Conservation (phyloP, 2,329 filamentous ascomycete species). For the Aquanectria penicillioides region DNA sequence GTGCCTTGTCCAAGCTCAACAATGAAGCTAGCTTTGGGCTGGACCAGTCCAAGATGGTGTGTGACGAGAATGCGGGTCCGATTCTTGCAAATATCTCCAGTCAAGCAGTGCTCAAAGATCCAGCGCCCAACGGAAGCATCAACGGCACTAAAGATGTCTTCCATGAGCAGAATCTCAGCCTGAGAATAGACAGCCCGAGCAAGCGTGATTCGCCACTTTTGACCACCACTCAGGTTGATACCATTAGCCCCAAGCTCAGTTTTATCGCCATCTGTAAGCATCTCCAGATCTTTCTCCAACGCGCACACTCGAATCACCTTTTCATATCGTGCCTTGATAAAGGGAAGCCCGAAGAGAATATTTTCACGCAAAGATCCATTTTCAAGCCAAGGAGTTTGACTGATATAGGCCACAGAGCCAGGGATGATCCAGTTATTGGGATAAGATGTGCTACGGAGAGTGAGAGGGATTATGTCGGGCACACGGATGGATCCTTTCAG, state of each 20-base stretch:
- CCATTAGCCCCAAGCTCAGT: slow-evolving; percentile 87
- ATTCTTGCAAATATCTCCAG: slow-evolving; percentile 72
- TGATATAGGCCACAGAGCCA: slow-evolving; percentile 76
- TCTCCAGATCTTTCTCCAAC: slow-evolving; percentile 76
- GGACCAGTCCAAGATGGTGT: slow-evolving; percentile 77
- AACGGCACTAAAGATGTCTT: slow-evolving; percentile 85
- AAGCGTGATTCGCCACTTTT: slow-evolving; percentile 83
- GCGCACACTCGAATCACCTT: slow-evolving; percentile 77
- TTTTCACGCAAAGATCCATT: slow-evolving; percentile 81
- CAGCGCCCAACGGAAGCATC: slow-evolving; percentile 82
- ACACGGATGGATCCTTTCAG: slow-evolving; percentile 68
- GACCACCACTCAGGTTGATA: slow-evolving; percentile 83
- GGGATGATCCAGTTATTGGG: slow-evolving; percentile 73
- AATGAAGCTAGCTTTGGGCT: slow-evolving; percentile 75
- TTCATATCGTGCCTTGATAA: slow-evolving; percentile 71
- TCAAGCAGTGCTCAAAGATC: slow-evolving; percentile 78
- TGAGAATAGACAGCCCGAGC: slow-evolving; percentile 82
- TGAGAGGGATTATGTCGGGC: slow-evolving; percentile 58
- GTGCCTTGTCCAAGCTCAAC: slow-evolving; percentile 76
- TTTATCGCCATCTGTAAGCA: slow-evolving; percentile 77
- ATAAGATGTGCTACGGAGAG: slow-evolving; percentile 70
- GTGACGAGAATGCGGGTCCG: slow-evolving; percentile 84
- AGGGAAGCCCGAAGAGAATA: slow-evolving; percentile 78
- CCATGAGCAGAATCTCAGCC: slow-evolving; percentile 77
- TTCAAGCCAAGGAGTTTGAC: slow-evolving; percentile 85